Conservation (phyloP, 163 green algal species). For the Scenedesmus sp. region DNA sequence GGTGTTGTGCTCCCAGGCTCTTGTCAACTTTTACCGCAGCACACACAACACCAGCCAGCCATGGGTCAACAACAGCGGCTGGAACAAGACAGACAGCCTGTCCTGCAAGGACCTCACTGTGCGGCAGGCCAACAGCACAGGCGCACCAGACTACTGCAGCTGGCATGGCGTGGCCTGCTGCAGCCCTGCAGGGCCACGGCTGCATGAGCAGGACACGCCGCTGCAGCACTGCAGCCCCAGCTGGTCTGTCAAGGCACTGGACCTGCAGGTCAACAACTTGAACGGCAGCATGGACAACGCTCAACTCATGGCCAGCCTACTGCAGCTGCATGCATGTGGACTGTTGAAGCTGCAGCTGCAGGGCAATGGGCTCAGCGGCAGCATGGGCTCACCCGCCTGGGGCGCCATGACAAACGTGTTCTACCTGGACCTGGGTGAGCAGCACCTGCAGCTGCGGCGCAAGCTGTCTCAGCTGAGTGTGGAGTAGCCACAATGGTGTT, state of each 20-base stretch:
- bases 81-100: background rate
- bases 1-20: background rate
- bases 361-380: slow-evolving; percentile 26
- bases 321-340: slow-evolving; percentile 16
- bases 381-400: slow-evolving; percentile 3
- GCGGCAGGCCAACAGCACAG: background rate
- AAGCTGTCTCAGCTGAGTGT: too few species aligned
- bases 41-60: slow-evolving; percentile 13
- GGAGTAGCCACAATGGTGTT: background rate
- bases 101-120: background rate
- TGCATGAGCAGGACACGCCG: background rate
- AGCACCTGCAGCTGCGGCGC: too few species aligned
- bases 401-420: background rate
- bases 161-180: slow-evolving; percentile 32
- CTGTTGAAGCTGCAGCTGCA: slow-evolving; percentile 22
- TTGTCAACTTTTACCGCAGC: background rate
- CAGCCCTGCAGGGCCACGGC: background rate
- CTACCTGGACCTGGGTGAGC: slow-evolving; percentile 31
- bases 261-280: slow-evolving; percentile 30
- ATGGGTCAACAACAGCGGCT: slow-evolving; percentile 17
- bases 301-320: background rate
- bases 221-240: slow-evolving; percentile 10
- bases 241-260: background rate
- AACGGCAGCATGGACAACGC: slow-evolving; percentile 21
- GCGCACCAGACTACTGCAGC: background rate